Base-by-base conservation (phyloP, 1,284 basidiomycete species). In the Cystobasidiaceae sp. region DNA sequence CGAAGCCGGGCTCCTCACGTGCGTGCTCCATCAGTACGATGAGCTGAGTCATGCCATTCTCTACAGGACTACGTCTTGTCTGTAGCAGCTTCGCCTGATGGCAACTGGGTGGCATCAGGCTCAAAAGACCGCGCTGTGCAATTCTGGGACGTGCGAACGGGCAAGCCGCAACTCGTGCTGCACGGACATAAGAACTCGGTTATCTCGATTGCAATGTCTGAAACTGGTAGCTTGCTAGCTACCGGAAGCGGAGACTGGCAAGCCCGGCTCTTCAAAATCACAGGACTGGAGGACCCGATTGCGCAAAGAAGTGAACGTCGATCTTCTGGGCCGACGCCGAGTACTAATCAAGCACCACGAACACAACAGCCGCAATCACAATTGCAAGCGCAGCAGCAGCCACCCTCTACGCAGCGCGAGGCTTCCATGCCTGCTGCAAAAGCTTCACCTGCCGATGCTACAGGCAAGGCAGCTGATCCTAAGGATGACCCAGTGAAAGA, bases 171-270 rank as follows among this genome's bases (percentile, higher is more conserved):
- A 74, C 85, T 89, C 70, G 86, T 90, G 80, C 79, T 94, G 6
- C 89, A 91, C 76, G 90, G 90, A 2, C 90, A 93, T 78, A 92
- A 90, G 78, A 93, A 93, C 75, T 87, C 87, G 41, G 90, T 93
- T 67, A 92, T 92, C 70, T 89, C 88, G 23, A 88, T 93, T 73
- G 87, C 90, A 73, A 79, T 92, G 46, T 87, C 86, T 69, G 85
- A 86, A 7, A 80, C 83, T 25, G 87, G 87, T 17, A 85, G 84
- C 46, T 79, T 88, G 50, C 79, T 93, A 44, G 90, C 89, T 2
- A 91, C 89, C 4, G 91, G 90, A 23, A 88, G 86, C 75, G 91
- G 91, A 13, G 91, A 94, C 77, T 88, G 86, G 80, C 84, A 85
- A 73, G 87, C 87, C 27, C 80, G 86, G 73, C 86, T 90, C 79